Percentiles rank a stretch among this genome's conserved stretches.
These are phyloP conservation scores for Speleostelium caveatum DNA, from an alignment of 78 protist species.

Conservation along the genomic window DNA sequence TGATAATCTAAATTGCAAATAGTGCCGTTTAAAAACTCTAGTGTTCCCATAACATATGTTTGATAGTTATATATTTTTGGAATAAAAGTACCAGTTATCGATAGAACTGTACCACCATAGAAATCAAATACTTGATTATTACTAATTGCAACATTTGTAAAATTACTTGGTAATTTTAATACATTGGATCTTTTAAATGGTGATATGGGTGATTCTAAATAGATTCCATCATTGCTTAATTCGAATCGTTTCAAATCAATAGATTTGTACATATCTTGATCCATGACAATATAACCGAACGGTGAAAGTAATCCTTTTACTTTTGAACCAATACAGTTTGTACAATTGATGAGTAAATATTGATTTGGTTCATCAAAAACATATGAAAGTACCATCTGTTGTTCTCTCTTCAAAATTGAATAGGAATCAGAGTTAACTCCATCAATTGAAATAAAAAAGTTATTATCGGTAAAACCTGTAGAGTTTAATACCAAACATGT, in stretches of 20 bases:
- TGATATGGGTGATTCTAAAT: neutral
- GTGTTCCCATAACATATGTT: neutral
- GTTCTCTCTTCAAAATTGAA: neutral
- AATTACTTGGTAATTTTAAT: neutral
- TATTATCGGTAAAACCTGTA: neutral
- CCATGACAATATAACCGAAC: neutral
- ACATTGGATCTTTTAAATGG: neutral
- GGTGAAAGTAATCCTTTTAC: neutral
- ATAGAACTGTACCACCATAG: neutral
- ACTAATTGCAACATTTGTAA: neutral
- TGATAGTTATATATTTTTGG: neutral
- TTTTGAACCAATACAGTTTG: neutral
- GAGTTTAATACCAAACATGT: neutral
- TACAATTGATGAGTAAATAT: neutral
- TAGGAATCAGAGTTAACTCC: neutral
- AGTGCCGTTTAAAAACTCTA: neutral
- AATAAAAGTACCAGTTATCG: neutral
- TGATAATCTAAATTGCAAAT: neutral
- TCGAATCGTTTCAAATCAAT: too few species aligned
- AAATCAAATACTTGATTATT: neutral
- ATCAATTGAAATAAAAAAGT: neutral
- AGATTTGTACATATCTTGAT: neutral
- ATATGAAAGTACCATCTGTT: neutral
- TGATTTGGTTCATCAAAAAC: neutral
- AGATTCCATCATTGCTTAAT: neutral